phyloP scores from a whole-genome alignment of 257 asterid genomes.

The Nicotiana sylvestris region DNA sequence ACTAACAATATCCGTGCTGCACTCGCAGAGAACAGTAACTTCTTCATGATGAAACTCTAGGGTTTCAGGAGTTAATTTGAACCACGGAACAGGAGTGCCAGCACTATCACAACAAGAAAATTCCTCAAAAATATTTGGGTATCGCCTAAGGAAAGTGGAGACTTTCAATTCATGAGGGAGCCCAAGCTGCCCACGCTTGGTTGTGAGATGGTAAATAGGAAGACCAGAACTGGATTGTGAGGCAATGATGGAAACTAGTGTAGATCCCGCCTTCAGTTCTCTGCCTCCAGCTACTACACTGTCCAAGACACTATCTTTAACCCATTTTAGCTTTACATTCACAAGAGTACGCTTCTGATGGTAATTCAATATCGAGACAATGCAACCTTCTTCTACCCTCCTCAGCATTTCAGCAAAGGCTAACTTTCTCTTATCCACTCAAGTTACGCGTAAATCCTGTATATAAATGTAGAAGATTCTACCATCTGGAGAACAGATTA shows the following conservation, averaged over 20 bases:
- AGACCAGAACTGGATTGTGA: conserved; percentile 45
- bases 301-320: conserved; percentile 64
- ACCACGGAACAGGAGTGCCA: conserved; percentile 88
- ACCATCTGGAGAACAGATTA: not conserved
- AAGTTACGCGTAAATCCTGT: not conserved
- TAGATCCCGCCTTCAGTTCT: conserved; percentile 63
- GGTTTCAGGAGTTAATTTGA: conserved; percentile 47
- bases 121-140: conserved; percentile 74
- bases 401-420: conserved; percentile 13
- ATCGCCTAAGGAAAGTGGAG: conserved; percentile 67
- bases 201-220: conserved; percentile 55
- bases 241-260: conserved; percentile 54
- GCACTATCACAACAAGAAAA: conserved; percentile 50
- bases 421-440: not conserved
- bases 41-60: conserved; percentile 41
- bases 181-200: conserved; percentile 52
- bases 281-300: conserved; percentile 43
- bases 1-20: conserved; percentile 49
- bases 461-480: not conserved
- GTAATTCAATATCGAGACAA: conserved; percentile 11
- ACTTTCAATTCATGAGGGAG: conserved; percentile 62
- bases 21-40: conserved; percentile 25
- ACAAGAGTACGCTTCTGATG: conserved; percentile 69
- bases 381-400: conserved; percentile 6
- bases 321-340: conserved; percentile 84